A percentile compares a stretch with the other conserved stretches of the same genome.
These are phyloP conservation scores for Calonectria pseudoturangicola DNA, from an alignment of 2,329 filamentous ascomycete species.

Conservation along the genomic window DNA sequence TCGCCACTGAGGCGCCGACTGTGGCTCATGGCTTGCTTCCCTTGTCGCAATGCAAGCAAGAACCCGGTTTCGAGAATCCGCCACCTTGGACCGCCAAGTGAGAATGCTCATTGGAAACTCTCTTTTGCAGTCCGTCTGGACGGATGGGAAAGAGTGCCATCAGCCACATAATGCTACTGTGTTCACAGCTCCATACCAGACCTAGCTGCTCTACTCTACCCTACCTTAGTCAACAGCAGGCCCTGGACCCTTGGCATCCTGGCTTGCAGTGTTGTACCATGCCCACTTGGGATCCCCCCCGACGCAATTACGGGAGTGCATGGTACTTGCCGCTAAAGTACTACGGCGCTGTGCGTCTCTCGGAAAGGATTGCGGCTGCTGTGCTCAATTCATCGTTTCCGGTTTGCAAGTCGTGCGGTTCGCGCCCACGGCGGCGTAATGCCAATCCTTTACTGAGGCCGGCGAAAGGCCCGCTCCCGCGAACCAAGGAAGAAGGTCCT, in stretches of 20 bases:
- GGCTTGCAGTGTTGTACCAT: slow-evolving; percentile 32
- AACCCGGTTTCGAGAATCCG: slow-evolving; percentile 21
- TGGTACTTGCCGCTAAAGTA: slow-evolving; percentile 11
- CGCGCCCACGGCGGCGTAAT: slow-evolving; percentile 14
- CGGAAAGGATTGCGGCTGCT: slow-evolving; percentile 16
- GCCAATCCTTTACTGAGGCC: slow-evolving; percentile 1
- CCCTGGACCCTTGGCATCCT: slow-evolving; percentile 28
- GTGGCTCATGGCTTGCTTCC: slow-evolving; percentile 16
- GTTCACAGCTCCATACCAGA: not conserved
- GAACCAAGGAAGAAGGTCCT: slow-evolving; percentile 11
- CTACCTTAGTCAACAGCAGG: not conserved
- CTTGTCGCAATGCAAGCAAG: slow-evolving; percentile 8
- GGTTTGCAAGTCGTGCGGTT: slow-evolving; percentile 16
- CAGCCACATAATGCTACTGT: slow-evolving; percentile 31
- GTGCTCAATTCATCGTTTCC: slow-evolving; percentile 24
- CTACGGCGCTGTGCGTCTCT: slow-evolving; percentile 6
- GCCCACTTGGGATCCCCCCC: slow-evolving; percentile 32
- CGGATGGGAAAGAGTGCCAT: not conserved
- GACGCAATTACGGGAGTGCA: slow-evolving; percentile 24
- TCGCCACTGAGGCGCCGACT: slow-evolving; percentile 27
- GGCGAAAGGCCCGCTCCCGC: slow-evolving; percentile 7
- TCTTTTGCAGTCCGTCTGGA: not conserved
- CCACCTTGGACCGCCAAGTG: slow-evolving; percentile 10
- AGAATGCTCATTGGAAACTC: slow-evolving; percentile 8
- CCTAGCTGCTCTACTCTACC: too few relatives aligned